phyloP scores from a whole-genome alignment of 1,284 basidiomycete genomes.

The Meira miltonrushii region DNA sequence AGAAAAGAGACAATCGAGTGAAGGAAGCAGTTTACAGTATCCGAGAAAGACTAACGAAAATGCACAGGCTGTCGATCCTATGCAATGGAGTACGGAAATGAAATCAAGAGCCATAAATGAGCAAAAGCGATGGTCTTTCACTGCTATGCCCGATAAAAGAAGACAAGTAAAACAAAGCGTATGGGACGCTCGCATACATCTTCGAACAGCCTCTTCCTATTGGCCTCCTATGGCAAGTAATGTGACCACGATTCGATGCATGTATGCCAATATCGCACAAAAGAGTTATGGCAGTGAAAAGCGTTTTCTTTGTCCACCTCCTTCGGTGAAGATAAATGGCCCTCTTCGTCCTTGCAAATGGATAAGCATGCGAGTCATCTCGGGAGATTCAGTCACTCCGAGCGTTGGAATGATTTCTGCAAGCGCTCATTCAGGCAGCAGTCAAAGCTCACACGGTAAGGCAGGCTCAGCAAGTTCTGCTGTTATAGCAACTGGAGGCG shows the following conservation, averaged over 20 bases:
- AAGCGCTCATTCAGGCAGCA: not conserved
- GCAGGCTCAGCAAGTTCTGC: not conserved
- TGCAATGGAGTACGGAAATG: not conserved
- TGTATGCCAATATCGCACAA: conserved; percentile 93
- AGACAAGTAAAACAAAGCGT: not conserved
- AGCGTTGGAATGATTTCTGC: not conserved
- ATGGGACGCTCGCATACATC: not conserved
- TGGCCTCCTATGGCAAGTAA: conserved; percentile 55
- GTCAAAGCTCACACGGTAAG: not conserved
- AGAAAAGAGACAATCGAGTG: no score
- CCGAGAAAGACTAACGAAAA: no score
- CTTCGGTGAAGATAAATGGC: conserved; percentile 87
- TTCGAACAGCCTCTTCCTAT: not conserved
- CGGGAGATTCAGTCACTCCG: conserved; percentile 3
- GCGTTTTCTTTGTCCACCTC: conserved; percentile 91
- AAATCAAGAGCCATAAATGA: not conserved
- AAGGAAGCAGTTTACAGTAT: no score
- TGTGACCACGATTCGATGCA: conserved; percentile 86
- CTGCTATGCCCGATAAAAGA: not conserved
- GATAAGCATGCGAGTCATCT: conserved; percentile 1
- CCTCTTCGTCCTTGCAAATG: conserved; percentile 8
- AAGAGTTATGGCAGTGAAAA: conserved; percentile 98
- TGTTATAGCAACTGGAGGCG: not conserved
- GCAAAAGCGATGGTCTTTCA: not conserved
- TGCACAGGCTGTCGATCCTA: not conserved